Conservation (phyloP, 202 grass and related monocot genomes). For the Bolboschoenoplectus hybrid region DNA sequence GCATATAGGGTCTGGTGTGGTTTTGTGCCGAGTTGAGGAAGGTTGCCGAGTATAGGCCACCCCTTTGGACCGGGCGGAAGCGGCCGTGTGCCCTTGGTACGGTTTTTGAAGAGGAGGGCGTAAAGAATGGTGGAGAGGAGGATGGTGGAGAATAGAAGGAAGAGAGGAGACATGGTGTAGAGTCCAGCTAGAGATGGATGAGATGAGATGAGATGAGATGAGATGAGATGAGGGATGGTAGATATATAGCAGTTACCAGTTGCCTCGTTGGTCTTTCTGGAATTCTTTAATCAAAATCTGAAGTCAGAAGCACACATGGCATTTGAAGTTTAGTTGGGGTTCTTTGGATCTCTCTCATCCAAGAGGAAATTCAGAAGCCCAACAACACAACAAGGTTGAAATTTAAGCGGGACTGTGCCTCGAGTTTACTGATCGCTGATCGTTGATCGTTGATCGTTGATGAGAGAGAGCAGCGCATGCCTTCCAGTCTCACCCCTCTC, state of each 20-base stretch:
- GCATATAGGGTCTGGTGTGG: conserved; percentile 57
- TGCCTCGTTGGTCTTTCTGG: background rate
- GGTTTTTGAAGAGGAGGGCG: background rate
- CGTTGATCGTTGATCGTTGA: too few species aligned
- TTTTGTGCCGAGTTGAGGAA: conserved; percentile 59
- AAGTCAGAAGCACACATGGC: background rate
- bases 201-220: background rate
- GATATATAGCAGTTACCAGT: conserved; percentile 14
- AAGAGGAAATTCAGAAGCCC: background rate
- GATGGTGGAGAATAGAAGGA: conserved; percentile 42
- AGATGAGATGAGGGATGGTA: background rate
- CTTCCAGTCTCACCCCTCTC: too few species aligned
- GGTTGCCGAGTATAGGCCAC: conserved; percentile 73
- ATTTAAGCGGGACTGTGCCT: background rate
- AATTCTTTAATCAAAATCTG: background rate
- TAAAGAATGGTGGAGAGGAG: conserved; percentile 25
- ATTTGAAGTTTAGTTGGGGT: conserved; percentile 7
- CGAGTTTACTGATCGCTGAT: background rate
- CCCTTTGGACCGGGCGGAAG: conserved; percentile 57
- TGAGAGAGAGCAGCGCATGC: too few species aligned
- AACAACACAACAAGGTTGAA: background rate
- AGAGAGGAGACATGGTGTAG: conserved; percentile 32
- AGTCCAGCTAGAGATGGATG: background rate
- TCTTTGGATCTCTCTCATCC: background rate
- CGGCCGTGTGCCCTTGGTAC: background rate